Evolutionary conservation across 371 early-diverging fungal species (phyloP).

Genomic region (Mortierella sp.): DNA sequence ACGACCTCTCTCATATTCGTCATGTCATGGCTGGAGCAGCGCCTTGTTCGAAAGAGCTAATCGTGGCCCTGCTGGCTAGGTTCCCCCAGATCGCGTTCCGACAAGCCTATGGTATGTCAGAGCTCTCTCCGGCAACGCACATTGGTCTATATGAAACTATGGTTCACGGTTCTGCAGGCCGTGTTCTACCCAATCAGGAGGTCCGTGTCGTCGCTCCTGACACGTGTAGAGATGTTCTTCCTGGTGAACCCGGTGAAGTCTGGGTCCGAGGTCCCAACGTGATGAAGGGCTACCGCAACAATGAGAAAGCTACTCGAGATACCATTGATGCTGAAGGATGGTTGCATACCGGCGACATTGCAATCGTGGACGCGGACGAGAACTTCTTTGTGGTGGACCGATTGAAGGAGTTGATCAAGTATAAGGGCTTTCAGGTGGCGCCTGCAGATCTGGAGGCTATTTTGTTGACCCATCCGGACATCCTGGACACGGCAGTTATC

Average conservation of each 20-base stretch:
- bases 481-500: slow-evolving; percentile 80
- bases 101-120: slow-evolving; percentile 82
- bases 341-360: slow-evolving; percentile 89
- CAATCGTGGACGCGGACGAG: slow-evolving; percentile 64
- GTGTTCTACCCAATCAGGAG: slow-evolving; percentile 65
- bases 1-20: slow-evolving; percentile 71
- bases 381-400: slow-evolving; percentile 74
- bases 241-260: slow-evolving; percentile 72
- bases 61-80: slow-evolving; percentile 57
- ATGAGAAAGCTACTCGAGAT: slow-evolving; percentile 70
- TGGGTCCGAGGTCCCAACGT: slow-evolving; percentile 81
- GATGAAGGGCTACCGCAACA: slow-evolving; percentile 72
- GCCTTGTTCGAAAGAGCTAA: slow-evolving; percentile 73
- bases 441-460: slow-evolving; percentile 81
- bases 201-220: slow-evolving; percentile 41
- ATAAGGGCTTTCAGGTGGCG: slow-evolving; percentile 81
- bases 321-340: slow-evolving; percentile 77
- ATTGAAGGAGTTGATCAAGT: slow-evolving; percentile 80
- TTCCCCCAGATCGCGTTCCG: slow-evolving; percentile 62
- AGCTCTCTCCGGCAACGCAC: slow-evolving; percentile 57
- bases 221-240: slow-evolving; percentile 56
- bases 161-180: slow-evolving; percentile 72
- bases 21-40: slow-evolving; percentile 82
- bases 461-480: slow-evolving; percentile 68
- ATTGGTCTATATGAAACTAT: slow-evolving; percentile 5